Evolutionary conservation across 306 rosid genomes (phyloP).

Genomic region (Dryas drummondii): DNA sequence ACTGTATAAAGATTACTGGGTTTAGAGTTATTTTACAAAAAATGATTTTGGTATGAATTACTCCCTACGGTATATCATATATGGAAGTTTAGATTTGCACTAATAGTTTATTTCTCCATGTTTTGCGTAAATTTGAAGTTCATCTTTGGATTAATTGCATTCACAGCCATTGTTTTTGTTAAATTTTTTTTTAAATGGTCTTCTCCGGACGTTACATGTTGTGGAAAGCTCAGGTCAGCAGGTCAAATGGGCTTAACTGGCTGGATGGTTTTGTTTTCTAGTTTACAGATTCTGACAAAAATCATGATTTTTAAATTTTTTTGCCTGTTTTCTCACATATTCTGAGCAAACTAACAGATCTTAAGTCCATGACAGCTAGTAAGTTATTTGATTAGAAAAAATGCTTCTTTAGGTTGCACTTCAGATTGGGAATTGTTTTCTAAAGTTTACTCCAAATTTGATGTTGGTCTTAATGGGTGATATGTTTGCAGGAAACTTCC

Average conservation of each 20-base stretch:
- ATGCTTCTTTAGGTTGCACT: background rate
- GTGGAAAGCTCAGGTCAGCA: background rate
- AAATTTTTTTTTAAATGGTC: background rate
- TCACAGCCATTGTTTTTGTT: background rate
- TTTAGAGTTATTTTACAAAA: background rate
- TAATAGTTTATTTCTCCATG: slow-evolving; percentile 2
- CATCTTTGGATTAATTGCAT: background rate
- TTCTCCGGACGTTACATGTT: background rate
- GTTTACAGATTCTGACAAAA: slow-evolving; percentile 1
- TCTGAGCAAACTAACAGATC: slow-evolving; percentile 11
- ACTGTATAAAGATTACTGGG: background rate
- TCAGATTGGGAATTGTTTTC: background rate
- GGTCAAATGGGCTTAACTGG: slow-evolving; percentile 11
- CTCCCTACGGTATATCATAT: background rate
- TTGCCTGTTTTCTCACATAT: slow-evolving; percentile 1
- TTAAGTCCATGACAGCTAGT: slow-evolving; percentile 1
- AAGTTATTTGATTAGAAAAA: background rate
- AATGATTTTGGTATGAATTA: background rate
- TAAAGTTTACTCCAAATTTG: background rate
- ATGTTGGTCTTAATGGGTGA: background rate
- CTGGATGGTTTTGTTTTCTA: slow-evolving; percentile 7
- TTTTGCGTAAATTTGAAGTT: slow-evolving; percentile 21
- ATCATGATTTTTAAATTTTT: background rate
- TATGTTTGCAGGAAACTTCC: slow-evolving; percentile 75
- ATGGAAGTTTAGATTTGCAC: slow-evolving; percentile 3